These are phyloP conservation scores for Caryocar brasiliense DNA, from an alignment of 441 rosid genomes.

Conservation along the genomic window DNA sequence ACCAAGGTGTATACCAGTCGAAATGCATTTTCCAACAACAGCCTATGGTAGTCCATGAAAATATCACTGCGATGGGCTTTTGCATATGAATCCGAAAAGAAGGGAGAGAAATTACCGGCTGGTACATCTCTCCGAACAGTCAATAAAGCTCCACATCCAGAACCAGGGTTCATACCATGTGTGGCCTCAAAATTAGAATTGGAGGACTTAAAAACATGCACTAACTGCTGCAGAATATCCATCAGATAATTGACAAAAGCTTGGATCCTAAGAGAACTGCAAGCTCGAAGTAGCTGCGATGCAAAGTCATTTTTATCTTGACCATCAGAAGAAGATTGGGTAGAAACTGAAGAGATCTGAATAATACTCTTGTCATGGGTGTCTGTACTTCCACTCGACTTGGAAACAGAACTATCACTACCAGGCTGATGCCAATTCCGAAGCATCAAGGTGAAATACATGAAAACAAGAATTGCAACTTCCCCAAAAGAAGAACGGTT, in stretches of 20 bases:
- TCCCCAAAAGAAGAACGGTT: constrained; percentile 83
- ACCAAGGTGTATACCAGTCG: constrained; percentile 89
- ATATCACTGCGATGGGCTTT: constrained; percentile 87
- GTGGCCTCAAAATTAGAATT: constrained; percentile 47
- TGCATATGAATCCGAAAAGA: constrained; percentile 97
- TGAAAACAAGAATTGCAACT: constrained; percentile 88
- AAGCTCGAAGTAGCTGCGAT: constrained; percentile 79
- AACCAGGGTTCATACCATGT: constrained; percentile 61
- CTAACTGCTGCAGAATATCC: constrained; percentile 97
- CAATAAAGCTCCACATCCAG: constrained; percentile 95
- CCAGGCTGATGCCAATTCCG: constrained; percentile 99
- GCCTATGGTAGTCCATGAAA: constrained; percentile 89
- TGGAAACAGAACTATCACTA: constrained; percentile 48
- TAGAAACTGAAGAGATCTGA: constrained; percentile 42
- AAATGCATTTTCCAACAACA: constrained; percentile 90
- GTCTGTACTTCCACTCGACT: constrained; percentile 47
- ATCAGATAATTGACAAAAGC: constrained; percentile 83
- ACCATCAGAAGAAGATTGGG: constrained; percentile 59
- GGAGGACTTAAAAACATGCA: constrained; percentile 84
- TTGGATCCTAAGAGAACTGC: constrained; percentile 81
- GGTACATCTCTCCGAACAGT: constrained; percentile 91
- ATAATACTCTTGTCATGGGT: constrained; percentile 52
- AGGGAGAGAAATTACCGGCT: constrained; percentile 93
- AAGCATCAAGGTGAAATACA: constrained; percentile 99
- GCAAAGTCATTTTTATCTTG: constrained; percentile 87